Conservation (phyloP, 192 early-diverging fungal species). For the Umbelopsis ramanniana region DNA sequence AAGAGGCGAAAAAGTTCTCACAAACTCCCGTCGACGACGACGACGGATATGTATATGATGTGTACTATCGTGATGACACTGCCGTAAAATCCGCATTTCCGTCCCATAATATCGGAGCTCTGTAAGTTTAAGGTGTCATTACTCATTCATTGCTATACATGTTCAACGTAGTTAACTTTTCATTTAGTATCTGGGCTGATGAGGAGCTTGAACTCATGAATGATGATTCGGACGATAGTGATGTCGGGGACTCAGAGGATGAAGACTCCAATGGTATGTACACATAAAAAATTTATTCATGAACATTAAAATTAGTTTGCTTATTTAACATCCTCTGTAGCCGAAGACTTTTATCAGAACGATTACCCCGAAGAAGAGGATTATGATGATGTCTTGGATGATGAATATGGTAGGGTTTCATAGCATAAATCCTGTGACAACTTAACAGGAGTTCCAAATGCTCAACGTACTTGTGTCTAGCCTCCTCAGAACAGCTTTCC, state of each 20-base stretch:
- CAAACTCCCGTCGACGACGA: constrained; percentile 38
- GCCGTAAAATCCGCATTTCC: constrained; percentile 31
- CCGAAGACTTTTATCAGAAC: constrained; percentile 80
- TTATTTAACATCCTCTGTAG: constrained; percentile 44
- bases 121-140: constrained; percentile 42
- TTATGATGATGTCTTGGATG: constrained; percentile 33
- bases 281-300: constrained; percentile 33
- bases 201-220: constrained; percentile 47
- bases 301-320: constrained; percentile 28
- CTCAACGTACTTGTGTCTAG: neutral
- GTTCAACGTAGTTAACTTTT: neutral
- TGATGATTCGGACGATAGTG: constrained; percentile 38
- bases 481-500: neutral
- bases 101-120: constrained; percentile 43
- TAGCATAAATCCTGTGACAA: too few relatives aligned
- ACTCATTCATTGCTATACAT: constrained; percentile 2
- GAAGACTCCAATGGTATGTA: constrained; percentile 64
- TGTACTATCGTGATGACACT: constrained; percentile 65
- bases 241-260: constrained; percentile 47
- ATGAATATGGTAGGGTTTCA: constrained; percentile 41
- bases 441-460: neutral
- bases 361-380: constrained; percentile 77
- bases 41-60: constrained; percentile 78
- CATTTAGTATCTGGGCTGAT: constrained; percentile 52
- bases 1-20: neutral